Conservation (phyloP, 2,329 filamentous ascomycete species). For the Lecanicillium sp. region DNA sequence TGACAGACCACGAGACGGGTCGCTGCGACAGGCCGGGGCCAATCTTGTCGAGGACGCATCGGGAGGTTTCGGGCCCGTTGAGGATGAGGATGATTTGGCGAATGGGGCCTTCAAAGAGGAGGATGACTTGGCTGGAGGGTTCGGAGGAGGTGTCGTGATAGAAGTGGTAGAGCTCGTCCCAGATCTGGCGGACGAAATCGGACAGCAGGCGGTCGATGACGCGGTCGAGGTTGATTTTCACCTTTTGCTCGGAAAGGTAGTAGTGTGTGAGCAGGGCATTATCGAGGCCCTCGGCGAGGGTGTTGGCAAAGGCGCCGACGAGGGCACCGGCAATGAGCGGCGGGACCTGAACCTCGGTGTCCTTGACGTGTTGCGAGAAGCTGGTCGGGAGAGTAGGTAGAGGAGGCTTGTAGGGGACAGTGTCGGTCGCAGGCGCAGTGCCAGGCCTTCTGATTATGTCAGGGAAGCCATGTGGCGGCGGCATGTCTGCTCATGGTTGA, state of each 20-base stretch:
- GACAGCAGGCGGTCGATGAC: constrained; percentile 26
- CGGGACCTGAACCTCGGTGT: constrained; percentile 25
- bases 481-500: constrained; percentile 22
- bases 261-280: constrained; percentile 30
- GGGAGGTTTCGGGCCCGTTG: constrained; percentile 26
- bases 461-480: constrained; percentile 18
- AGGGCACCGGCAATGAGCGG: constrained; percentile 28
- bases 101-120: constrained; percentile 29
- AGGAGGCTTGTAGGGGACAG: constrained; percentile 22
- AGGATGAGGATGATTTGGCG: constrained; percentile 28
- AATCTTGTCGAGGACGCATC: constrained; percentile 25
- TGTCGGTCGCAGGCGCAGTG: constrained; percentile 4
- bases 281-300: constrained; percentile 24
- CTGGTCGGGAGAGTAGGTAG: constrained; percentile 22
- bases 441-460: constrained; percentile 17
- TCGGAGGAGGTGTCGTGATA: constrained; percentile 20
- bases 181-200: constrained; percentile 23
- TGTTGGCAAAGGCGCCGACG: constrained; percentile 24
- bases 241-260: constrained; percentile 24
- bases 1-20: constrained; percentile 22
- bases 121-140: constrained; percentile 21
- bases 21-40: constrained; percentile 26
- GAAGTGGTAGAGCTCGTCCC: constrained; percentile 28
- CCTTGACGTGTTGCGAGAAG: constrained; percentile 19
- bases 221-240: constrained; percentile 26